Evolutionary conservation across 1,284 basidiomycete genomes (phyloP).

Genomic region (Kalmanozyma brasiliensis): DNA sequence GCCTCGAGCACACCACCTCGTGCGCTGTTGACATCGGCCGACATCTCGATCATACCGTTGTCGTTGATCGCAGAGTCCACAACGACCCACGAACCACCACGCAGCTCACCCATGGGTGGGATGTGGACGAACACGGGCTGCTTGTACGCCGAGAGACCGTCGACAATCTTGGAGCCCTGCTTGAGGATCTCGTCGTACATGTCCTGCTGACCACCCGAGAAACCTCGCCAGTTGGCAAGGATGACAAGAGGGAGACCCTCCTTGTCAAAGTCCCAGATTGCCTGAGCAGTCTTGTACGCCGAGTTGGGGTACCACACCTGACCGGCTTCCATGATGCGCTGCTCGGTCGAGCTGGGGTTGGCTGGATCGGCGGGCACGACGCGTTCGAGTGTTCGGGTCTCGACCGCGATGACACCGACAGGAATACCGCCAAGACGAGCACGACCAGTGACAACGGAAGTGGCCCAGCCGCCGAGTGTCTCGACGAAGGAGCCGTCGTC

Average conservation of each 20-base stretch:
- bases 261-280: conserved; percentile 97
- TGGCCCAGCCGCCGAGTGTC: conserved; percentile 74
- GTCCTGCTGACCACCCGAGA: conserved; percentile 98
- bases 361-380: conserved; percentile 98
- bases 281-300: conserved; percentile 99
- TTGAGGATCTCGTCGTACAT: conserved; percentile 74
- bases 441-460: conserved; percentile 77
- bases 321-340: conserved; percentile 97
- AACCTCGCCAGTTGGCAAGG: conserved; percentile 99
- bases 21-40: conserved; percentile 84
- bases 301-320: conserved; percentile 99
- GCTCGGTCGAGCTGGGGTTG: conserved; percentile 95
- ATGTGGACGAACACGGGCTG: conserved; percentile 99
- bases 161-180: conserved; percentile 79
- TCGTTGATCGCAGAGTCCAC: conserved; percentile 95
- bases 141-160: conserved; percentile 94
- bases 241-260: conserved; percentile 97
- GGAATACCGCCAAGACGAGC: conserved; percentile 97
- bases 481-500: conserved; percentile 97
- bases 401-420: conserved; percentile 96
- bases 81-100: conserved; percentile 99
- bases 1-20: conserved; percentile 94
- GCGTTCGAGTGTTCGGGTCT: conserved; percentile 96
- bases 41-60: conserved; percentile 91
- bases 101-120: conserved; percentile 96